phyloP scores from a whole-genome alignment of 352 stramenopile genomes.

The Phytophthora foliorum region DNA sequence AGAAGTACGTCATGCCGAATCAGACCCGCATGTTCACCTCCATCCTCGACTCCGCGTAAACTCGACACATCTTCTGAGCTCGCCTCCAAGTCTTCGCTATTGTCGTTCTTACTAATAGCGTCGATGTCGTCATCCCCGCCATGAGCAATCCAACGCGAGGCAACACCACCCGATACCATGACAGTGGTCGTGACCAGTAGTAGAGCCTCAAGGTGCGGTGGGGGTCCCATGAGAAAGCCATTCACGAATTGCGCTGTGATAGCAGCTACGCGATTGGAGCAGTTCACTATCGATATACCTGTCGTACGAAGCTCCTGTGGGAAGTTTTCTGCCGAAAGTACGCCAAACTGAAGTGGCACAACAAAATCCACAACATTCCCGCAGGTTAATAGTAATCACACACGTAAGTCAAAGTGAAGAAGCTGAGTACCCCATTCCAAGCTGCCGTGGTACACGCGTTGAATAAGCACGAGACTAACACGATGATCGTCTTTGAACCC shows the following conservation, averaged over 20 bases:
- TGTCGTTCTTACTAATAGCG: slow-evolving; percentile 27
- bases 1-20: slow-evolving; percentile 41
- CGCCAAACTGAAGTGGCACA: slow-evolving; percentile 73
- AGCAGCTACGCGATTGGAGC: slow-evolving; percentile 86
- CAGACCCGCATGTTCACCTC: slow-evolving; percentile 33
- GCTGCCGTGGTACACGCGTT: slow-evolving; percentile 91
- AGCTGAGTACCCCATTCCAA: slow-evolving; percentile 87
- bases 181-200: slow-evolving; percentile 82
- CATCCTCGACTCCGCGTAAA: slow-evolving; percentile 24
- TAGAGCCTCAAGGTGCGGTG: slow-evolving; percentile 80
- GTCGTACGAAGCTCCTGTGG: slow-evolving; percentile 90
- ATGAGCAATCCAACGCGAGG: slow-evolving; percentile 50
- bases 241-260: slow-evolving; percentile 94
- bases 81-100: slow-evolving; percentile 26
- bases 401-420: background rate
- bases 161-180: slow-evolving; percentile 70
- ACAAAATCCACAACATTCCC: background rate
- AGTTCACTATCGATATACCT: slow-evolving; percentile 92
- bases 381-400: background rate
- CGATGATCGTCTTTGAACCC: slow-evolving; percentile 75
- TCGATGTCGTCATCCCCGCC: slow-evolving; percentile 46
- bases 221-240: slow-evolving; percentile 82
- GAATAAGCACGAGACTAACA: slow-evolving; percentile 91
- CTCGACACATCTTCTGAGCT: slow-evolving; percentile 10
- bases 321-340: slow-evolving; percentile 91